Conservation (phyloP, 148 eudicot genomes). For the Cornus suecica region DNA sequence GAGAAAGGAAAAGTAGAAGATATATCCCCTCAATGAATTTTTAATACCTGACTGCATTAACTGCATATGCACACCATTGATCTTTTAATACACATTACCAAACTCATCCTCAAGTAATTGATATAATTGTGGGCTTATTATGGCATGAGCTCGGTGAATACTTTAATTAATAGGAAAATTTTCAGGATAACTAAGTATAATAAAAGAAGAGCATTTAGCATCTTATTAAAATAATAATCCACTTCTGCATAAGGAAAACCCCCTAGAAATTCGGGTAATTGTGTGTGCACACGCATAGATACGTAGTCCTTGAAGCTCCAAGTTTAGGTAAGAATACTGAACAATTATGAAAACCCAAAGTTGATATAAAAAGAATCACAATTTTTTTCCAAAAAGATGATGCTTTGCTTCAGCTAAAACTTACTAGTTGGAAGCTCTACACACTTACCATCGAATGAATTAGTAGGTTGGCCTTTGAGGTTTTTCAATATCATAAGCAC, state of each 20-base stretch:
- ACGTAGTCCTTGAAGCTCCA: not conserved
- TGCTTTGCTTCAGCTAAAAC: not conserved
- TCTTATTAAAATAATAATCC: no score
- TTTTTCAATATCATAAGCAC: not conserved
- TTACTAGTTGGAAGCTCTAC: not conserved
- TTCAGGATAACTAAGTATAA: not conserved
- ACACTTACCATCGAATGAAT: not conserved
- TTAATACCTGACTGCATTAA: not conserved
- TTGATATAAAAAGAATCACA: not conserved
- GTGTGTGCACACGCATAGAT: not conserved
- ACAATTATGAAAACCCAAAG: not conserved
- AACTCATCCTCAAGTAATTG: not conserved
- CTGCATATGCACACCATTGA: not conserved
- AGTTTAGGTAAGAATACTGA: not conserved
- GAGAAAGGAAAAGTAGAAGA: conserved; percentile 98
- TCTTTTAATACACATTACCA: not conserved
- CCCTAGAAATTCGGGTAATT: not conserved
- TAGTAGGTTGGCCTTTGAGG: not conserved
- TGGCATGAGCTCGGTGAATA: not conserved
- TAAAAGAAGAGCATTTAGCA: no score
- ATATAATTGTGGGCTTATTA: not conserved
- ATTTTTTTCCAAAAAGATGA: not conserved
- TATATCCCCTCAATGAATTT: conserved; percentile 48
- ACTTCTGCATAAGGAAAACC: not conserved
- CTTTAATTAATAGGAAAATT: not conserved